These are phyloP conservation scores for Yarrowia keelungensis DNA, from an alignment of 805 yeast species.

Conservation along the genomic window DNA sequence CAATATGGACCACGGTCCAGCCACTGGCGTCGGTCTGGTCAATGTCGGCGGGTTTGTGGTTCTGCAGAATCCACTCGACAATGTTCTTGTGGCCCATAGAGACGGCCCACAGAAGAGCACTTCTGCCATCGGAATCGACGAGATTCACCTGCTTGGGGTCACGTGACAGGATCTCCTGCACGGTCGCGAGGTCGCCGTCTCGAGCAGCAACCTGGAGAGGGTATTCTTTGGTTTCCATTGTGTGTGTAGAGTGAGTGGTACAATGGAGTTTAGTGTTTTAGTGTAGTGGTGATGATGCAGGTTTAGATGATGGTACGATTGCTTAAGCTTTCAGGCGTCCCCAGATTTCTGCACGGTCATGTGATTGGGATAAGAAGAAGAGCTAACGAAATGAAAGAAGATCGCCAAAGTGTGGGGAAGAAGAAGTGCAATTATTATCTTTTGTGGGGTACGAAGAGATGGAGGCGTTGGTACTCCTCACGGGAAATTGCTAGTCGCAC, in stretches of 20 bases:
- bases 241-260: background rate
- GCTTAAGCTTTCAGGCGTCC: conserved; percentile 13
- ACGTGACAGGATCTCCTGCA: conserved; percentile 58
- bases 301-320: conserved; percentile 16
- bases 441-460: too few species aligned
- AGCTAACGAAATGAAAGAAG: too few species aligned
- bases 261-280: background rate
- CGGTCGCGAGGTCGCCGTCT: conserved; percentile 62
- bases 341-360: conserved; percentile 19
- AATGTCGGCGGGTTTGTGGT: conserved; percentile 56
- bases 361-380: too few species aligned
- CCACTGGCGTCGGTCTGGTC: conserved; percentile 81
- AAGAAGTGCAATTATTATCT: too few species aligned
- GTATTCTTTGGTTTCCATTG: conserved; percentile 38
- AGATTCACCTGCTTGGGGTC: conserved; percentile 57
- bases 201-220: conserved; percentile 61
- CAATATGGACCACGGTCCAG: conserved; percentile 89
- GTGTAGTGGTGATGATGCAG: background rate
- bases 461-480: too few species aligned
- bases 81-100: conserved; percentile 64
- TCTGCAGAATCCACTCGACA: conserved; percentile 51
- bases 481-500: too few species aligned
- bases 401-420: too few species aligned
- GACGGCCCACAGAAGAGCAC: conserved; percentile 90
- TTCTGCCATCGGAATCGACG: conserved; percentile 76